Evolutionary conservation across 2,329 filamentous ascomycete species (phyloP).

Genomic region (Endothia cerciana): DNA sequence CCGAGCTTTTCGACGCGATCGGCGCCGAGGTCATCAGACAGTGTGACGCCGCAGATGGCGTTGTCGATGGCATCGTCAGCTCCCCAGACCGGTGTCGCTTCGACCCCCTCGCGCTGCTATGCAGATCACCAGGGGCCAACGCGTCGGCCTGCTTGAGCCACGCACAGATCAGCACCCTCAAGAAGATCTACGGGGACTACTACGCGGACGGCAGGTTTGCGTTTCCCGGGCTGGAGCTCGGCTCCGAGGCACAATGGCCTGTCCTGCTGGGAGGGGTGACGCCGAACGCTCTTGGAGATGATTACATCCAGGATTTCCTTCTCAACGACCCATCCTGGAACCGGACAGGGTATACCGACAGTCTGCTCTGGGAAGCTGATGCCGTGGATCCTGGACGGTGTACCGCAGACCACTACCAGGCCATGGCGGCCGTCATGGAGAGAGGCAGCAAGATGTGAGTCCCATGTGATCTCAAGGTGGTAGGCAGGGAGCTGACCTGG

Average conservation of each 20-base stretch:
- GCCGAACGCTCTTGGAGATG: constrained; percentile 33
- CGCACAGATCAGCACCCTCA: constrained; percentile 41
- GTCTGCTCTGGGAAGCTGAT: constrained; percentile 34
- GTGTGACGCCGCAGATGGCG: constrained; percentile 47
- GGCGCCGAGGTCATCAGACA: constrained; percentile 43
- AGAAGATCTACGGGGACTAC: constrained; percentile 38
- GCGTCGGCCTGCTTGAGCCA: constrained; percentile 28
- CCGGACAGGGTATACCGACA: constrained; percentile 37
- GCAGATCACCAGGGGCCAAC: constrained; percentile 22
- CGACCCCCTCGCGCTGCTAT: constrained; percentile 40
- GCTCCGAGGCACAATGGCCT: constrained; percentile 44
- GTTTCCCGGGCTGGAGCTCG: constrained; percentile 44
- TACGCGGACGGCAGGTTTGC: constrained; percentile 32
- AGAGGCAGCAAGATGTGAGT: constrained; percentile 44
- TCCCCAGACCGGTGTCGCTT: constrained; percentile 29
- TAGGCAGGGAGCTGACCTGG: background rate
- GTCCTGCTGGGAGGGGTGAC: constrained; percentile 31
- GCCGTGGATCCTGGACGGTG: constrained; percentile 36
- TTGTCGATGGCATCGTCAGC: constrained; percentile 45
- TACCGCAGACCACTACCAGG: constrained; percentile 36
- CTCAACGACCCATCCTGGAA: constrained; percentile 37
- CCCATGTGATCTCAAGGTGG: background rate
- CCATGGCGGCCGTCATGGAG: constrained; percentile 35
- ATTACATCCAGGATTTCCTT: constrained; percentile 37
- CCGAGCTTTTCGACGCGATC: constrained; percentile 45